phyloP scores from a whole-genome alignment of 495 filamentous ascomycete species.

The Pyrenopolyporus hunteri region DNA sequence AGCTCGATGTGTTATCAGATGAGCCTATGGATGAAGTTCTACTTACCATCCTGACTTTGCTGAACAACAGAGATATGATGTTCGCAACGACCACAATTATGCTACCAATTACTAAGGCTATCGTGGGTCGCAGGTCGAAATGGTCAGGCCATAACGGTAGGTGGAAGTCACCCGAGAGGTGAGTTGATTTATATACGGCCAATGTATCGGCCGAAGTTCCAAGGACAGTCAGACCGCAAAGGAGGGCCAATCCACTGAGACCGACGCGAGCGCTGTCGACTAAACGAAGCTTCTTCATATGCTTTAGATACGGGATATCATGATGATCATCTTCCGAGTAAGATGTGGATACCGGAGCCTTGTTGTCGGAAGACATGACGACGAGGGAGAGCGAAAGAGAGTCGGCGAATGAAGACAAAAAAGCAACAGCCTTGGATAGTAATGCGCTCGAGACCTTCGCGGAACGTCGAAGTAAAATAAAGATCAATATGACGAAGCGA shows the following conservation, averaged over 20 bases:
- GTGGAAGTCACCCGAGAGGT: constrained; percentile 47
- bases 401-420: constrained; percentile 4
- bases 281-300: constrained; percentile 43
- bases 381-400: constrained; percentile 2
- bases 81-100: constrained; percentile 51
- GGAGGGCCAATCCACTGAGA: constrained; percentile 54
- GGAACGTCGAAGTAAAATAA: constrained; percentile 23
- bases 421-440: no score
- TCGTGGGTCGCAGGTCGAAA: constrained; percentile 58
- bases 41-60: constrained; percentile 50
- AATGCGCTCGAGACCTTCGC: constrained; percentile 18
- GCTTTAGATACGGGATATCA: constrained; percentile 46
- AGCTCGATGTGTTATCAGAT: neutral
- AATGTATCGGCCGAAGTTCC: constrained; percentile 56
- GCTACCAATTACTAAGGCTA: constrained; percentile 55
- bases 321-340: constrained; percentile 50
- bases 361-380: constrained; percentile 40
- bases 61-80: constrained; percentile 50
- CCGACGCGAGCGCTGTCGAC: constrained; percentile 52
- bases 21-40: neutral
- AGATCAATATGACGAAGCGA: constrained; percentile 17
- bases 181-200: constrained; percentile 56
- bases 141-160: constrained; percentile 58
- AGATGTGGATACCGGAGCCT: constrained; percentile 27
- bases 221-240: constrained; percentile 56